Evolutionary conservation across 495 filamentous ascomycete species (phyloP), one percentile per base, ranked within the genome.

Genomic region (Aspergillus haitiensis): DNA sequence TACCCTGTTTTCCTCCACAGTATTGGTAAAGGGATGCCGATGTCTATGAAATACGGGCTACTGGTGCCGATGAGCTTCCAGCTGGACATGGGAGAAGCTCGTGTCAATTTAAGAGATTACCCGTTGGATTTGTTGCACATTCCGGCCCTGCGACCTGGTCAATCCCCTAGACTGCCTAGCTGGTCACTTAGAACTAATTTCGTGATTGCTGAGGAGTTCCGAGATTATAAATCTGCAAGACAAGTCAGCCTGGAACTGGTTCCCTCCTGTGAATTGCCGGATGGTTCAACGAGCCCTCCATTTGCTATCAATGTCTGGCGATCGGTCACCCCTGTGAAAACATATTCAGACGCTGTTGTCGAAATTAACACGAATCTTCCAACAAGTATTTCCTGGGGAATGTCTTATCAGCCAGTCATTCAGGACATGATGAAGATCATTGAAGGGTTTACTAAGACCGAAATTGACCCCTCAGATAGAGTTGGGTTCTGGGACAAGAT

Each of bases 381-480:
- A 8, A 99, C 94, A 7, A 86, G 89, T 56, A 93, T 98, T 52
- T 97, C 92, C 34, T 99, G 94, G 94, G 91, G 93, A 40, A 90
- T 92, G 57, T 96, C 94, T 0, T 98, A 98, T 68, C 94, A 99
- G 62, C 94, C 94, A 31, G 95, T 93, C 10, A 97, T 99, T 55
- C 94, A 99, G 72, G 94, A 99, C 67, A 97, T 97, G 90, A 99
- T 99, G 94, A 97, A 98, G 85, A 91, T 95, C 27, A 91, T 99
- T 58, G 94, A 99, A 77, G 89, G 89, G 0, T 97, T 99, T 75
- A 96, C 93, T 9, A 99, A 98, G 64, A 90, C 91, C 5, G 92
- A 95, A 63, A 79, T 96, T 40, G 94, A 98, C 73, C 89, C 90
- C 6, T 97, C 93, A 1, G 94, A 99, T 42, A 84, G 90, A 45